These are phyloP conservation scores for Funneliformis caledonium DNA, from an alignment of 371 early-diverging fungal genomes.

Conservation along the genomic window DNA sequence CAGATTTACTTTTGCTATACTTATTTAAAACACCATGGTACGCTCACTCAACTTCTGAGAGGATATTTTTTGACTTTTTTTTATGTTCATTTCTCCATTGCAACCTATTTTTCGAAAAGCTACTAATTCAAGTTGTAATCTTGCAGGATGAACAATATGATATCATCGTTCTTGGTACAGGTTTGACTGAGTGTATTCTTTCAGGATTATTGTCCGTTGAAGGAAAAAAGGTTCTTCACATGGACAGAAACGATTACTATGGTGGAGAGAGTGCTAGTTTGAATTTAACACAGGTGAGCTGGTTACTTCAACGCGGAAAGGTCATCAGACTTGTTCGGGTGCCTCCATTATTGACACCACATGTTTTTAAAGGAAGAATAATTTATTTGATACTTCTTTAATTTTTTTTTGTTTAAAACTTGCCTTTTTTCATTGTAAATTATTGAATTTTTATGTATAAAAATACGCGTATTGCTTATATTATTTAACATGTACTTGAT, in stretches of 20 bases:
- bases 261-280: conserved; percentile 96
- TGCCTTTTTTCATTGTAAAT: no score
- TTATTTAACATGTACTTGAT: neutral
- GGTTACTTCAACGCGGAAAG: neutral
- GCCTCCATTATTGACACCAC: no score
- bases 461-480: neutral
- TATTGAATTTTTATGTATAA: neutral
- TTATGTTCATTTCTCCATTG: neutral
- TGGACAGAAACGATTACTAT: conserved; percentile 99
- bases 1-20: neutral
- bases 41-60: neutral
- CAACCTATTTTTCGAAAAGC: neutral
- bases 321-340: neutral
- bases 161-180: conserved; percentile 98
- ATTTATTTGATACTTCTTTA: no score
- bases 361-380: no score
- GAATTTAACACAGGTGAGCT: conserved; percentile 85
- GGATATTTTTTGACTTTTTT: neutral
- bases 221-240: conserved; percentile 97
- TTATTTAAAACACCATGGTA: neutral
- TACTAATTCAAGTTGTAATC: neutral
- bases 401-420: no score
- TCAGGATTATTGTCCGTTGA: conserved; percentile 98
- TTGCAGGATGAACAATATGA: conserved; percentile 89
- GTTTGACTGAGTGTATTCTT: conserved; percentile 99